A percentile compares a stretch with the other conserved stretches of the same genome.
phyloP scores from a whole-genome alignment of 1,139 yeast genomes.

The Hansenula lynferdii region DNA sequence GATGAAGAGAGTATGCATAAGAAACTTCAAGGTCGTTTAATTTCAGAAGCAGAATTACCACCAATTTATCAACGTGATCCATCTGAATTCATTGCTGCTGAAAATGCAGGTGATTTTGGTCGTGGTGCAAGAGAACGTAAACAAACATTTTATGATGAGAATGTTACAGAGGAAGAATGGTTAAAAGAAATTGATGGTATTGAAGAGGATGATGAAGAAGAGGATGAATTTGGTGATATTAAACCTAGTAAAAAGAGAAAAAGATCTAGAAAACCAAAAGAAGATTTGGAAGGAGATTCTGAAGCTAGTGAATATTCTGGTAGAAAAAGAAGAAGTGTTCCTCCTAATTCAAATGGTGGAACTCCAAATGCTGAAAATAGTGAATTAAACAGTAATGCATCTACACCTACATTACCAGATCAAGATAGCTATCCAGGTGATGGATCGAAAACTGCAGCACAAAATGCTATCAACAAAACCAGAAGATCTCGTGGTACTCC shows the following conservation, averaged over 20 bases:
- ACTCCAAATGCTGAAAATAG: constrained; percentile 10
- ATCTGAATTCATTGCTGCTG: constrained; percentile 42
- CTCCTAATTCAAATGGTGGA: constrained; percentile 10
- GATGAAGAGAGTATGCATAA: constrained; percentile 53
- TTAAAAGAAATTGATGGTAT: constrained; percentile 47
- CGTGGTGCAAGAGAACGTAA: constrained; percentile 68
- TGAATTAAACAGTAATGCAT: constrained; percentile 7
- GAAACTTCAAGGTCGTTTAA: constrained; percentile 48
- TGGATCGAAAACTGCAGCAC: constrained; percentile 12
- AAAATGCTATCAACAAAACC: constrained; percentile 8
- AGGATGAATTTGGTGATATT: constrained; percentile 8
- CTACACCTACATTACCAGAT: constrained; percentile 4
- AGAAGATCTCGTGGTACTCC: constrained; percentile 5
- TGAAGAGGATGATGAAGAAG: constrained; percentile 26
- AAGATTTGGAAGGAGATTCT: constrained; percentile 8
- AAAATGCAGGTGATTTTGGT: constrained; percentile 42
- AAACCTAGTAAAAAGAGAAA: constrained; percentile 14
- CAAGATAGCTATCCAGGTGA: constrained; percentile 1
- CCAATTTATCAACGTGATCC: constrained; percentile 65
- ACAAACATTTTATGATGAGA: constrained; percentile 54
- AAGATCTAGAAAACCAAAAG: constrained; percentile 10
- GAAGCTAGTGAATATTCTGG: constrained; percentile 3
- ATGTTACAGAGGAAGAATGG: constrained; percentile 78
- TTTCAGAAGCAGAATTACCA: constrained; percentile 62
- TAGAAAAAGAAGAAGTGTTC: constrained; percentile 22